A percentile compares a stretch with the other conserved stretches of the same genome.
Evolutionary conservation across 164 flowering plant species (phyloP).

Genomic region (Protea cynaroides): DNA sequence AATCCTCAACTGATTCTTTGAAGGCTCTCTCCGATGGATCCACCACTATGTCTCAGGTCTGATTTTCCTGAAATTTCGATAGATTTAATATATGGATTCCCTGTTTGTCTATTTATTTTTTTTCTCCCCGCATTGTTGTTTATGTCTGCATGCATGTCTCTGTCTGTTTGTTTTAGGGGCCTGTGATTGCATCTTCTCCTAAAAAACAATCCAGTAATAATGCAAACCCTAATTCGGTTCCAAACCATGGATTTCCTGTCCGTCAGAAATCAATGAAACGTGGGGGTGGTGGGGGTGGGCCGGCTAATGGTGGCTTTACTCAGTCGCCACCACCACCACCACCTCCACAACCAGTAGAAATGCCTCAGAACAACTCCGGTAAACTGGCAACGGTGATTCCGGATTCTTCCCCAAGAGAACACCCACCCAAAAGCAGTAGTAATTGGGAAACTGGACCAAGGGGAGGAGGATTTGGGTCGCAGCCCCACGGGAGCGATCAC

Average conservation of each 20-base stretch:
- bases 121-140: too few relatives aligned
- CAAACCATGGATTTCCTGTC: slow-evolving; percentile 23
- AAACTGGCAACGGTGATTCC: slow-evolving; percentile 14
- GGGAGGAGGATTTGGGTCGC: slow-evolving; percentile 40
- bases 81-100: neutral
- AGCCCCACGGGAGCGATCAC: slow-evolving; percentile 38
- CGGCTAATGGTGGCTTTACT: slow-evolving; percentile 27
- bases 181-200: slow-evolving; percentile 26
- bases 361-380: slow-evolving; percentile 9
- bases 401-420: slow-evolving; percentile 39
- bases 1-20: slow-evolving; percentile 32
- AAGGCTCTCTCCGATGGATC: slow-evolving; percentile 44
- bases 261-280: slow-evolving; percentile 49
- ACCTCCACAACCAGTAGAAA: slow-evolving; percentile 19
- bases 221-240: slow-evolving; percentile 33
- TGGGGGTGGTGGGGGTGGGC: slow-evolving; percentile 29
- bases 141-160: slow-evolving; percentile 11
- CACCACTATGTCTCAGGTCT: slow-evolving; percentile 17
- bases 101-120: too few relatives aligned
- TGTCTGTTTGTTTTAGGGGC: slow-evolving; percentile 26
- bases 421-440: slow-evolving; percentile 21
- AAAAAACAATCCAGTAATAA: slow-evolving; percentile 29
- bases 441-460: slow-evolving; percentile 40
- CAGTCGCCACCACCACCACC: slow-evolving; percentile 30
- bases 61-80: neutral